Conservation (phyloP, 257 asterid species). For the Eucommia ulmoides region DNA sequence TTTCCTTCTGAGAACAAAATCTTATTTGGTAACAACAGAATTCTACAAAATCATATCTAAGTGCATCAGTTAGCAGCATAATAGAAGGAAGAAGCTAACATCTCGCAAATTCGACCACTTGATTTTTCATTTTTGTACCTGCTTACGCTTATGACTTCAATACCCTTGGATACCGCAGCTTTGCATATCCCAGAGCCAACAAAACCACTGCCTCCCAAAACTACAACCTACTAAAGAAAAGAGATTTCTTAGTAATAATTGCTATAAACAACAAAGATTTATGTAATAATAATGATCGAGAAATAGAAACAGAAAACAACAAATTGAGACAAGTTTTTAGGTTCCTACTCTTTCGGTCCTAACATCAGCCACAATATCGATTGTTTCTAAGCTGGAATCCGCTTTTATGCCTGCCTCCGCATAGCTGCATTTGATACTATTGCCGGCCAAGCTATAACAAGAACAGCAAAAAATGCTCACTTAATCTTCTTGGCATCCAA, state of each 20-base stretch:
- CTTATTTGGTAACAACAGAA: too few relatives aligned
- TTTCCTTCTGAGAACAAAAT: too few relatives aligned
- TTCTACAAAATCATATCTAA: too few relatives aligned
- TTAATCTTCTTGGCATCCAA: not conserved
- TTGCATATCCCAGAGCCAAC: constrained; percentile 97
- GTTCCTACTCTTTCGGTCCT: constrained; percentile 64
- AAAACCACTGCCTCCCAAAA: constrained; percentile 95
- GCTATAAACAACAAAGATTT: constrained; percentile 7
- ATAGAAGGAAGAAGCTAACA: not conserved
- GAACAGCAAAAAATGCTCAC: not conserved
- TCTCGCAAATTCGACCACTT: too few relatives aligned
- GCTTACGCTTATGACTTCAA: constrained; percentile 94
- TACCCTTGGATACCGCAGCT: constrained; percentile 96
- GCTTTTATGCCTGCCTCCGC: constrained; percentile 28
- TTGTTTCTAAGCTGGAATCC: constrained; percentile 32
- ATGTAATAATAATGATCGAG: not conserved
- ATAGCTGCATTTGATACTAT: constrained; percentile 61
- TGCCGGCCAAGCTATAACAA: constrained; percentile 27
- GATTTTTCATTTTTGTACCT: constrained; percentile 62
- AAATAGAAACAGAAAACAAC: too few relatives aligned
- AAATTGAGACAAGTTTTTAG: too few relatives aligned
- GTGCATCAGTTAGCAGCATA: constrained; percentile 1
- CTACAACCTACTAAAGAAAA: constrained; percentile 53
- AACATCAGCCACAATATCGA: constrained; percentile 83
- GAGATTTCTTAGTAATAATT: constrained; percentile 9